phyloP scores from a whole-genome alignment of 257 asterid genomes.

The Marsdenia floribunda region DNA sequence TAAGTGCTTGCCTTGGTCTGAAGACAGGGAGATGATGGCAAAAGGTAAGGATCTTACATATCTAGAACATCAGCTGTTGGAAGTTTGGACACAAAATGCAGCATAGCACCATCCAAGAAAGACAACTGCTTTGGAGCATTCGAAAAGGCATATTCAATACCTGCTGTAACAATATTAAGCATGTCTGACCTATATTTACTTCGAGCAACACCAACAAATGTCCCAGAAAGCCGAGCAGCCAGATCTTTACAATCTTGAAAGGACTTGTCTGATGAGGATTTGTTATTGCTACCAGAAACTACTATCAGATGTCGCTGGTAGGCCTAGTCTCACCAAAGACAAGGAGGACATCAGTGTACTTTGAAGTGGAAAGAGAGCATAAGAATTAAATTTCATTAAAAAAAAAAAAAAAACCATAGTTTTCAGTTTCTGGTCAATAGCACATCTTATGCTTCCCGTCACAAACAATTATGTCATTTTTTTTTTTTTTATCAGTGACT shows the following conservation, averaged over 20 bases:
- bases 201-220: constrained; percentile 72
- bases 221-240: constrained; percentile 77
- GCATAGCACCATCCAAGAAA: constrained; percentile 75
- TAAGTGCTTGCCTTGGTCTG: background rate
- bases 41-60: constrained; percentile 52
- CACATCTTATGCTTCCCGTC: background rate
- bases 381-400: background rate
- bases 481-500: background rate
- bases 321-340: constrained; percentile 43
- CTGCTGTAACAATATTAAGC: constrained; percentile 61
- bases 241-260: constrained; percentile 77
- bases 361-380: background rate
- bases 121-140: constrained; percentile 82
- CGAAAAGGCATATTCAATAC: constrained; percentile 70
- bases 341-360: constrained; percentile 10
- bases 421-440: background rate
- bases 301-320: constrained; percentile 51
- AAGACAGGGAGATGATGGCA: background rate
- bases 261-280: constrained; percentile 48
- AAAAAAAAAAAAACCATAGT: background rate
- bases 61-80: constrained; percentile 70
- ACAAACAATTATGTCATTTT: background rate
- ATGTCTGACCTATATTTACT: constrained; percentile 69
- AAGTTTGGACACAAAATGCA: constrained; percentile 82
- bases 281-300: constrained; percentile 44